Base-by-base conservation (phyloP, 139 green algal species). In the Chlamydomonas sp. region DNA sequence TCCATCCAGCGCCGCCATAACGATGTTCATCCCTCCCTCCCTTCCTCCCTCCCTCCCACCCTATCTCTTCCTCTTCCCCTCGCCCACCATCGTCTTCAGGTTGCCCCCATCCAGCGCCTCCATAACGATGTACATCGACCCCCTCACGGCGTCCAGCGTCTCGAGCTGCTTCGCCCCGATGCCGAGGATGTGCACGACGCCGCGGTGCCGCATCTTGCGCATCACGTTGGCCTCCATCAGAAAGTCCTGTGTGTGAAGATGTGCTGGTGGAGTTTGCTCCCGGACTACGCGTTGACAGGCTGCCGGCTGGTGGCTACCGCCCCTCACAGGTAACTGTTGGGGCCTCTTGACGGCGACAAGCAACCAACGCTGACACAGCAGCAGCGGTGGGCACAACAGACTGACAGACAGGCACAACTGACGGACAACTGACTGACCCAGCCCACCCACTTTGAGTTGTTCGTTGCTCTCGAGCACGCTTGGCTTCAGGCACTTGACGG, bases 101-200 rank as follows among this genome's bases (percentile, higher is more conserved):
- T 79, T 83, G 22, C 84, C 83, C 20, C 85, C 87, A 36, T 72
- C 70, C 58, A 87, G 77, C 28, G 73, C 81, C 77, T 94, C 88
- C 73, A 78, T 75, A 30, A 80, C 63, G 36, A 78, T 36, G 60
- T 75, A 77, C 48, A 75, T 65, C 26, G 1, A 57, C 30, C 61
- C 22, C 0, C 75, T 72, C 65, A 84, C 71, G 1, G 37, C 24
- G 20, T 73, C 60, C 73, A 89, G 67, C 60, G 69, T 75, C 5
- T 50, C 65, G 43, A 83, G 76, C 13, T 85, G 72, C 30, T 37
- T 35, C 0, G 75, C 76, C 20, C 83, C 83, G 49, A 89, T 74
- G 35, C 83, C 83, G 3, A 65, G 6, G 16, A 36, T 5, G 20
- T 57, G 3, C 2, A 26, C 2, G 35, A 71, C 74, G 70, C 43